Evolutionary conservation across 768 basidiomycete species (phyloP), one percentile per base, ranked within the genome.

Genomic region (Pulveroboletus frians): DNA sequence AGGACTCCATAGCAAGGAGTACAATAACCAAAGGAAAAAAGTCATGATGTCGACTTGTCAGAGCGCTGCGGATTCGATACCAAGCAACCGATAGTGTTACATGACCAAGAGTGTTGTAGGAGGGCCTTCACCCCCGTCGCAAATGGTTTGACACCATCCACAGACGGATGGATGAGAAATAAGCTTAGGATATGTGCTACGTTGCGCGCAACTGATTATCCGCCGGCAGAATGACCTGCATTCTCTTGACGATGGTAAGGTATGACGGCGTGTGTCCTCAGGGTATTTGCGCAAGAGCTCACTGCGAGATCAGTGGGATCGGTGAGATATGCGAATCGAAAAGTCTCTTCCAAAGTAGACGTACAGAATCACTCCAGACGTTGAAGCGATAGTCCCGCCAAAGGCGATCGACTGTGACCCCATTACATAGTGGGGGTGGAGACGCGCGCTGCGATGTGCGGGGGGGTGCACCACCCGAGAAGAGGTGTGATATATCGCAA

Each of bases 371-470:
- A 51, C 74, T 74, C 81, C 81, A 83, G 55, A 84, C 72, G 57
- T 71, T 80, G 60, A 81, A 79, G 47, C 79, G 77, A 66, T 81
- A 74, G 59, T 86, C 84, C 54, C 78, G 73, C 81, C 83, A 85
- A 47, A 81, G 69, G 50, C 76, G 79, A 62, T 85, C 83, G 43
- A 86, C 80, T 3, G 73, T 77, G 57, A 85, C 72, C 15, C 83
- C 83, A 47, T 72, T 75, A 47, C 69, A 71, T 26, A 71, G 70
- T 21, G 68, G 61, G 53, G 70, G 46, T 46, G 68, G 61, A 34
- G 64, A 65, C 26, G 68, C 60, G n/a, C 68, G 67, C 20, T 66
- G 58, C 34, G 64, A 65, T 6, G 58, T 57, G 57, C 58, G 65
- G 59, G 69, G 35, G 48, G 70, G 43, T 55, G 57, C 14, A 8